Evolutionary conservation across 192 early-diverging fungal genomes (phyloP), one percentile per base, ranked within the genome.

Genomic region (Cetraspora pellucida): DNA sequence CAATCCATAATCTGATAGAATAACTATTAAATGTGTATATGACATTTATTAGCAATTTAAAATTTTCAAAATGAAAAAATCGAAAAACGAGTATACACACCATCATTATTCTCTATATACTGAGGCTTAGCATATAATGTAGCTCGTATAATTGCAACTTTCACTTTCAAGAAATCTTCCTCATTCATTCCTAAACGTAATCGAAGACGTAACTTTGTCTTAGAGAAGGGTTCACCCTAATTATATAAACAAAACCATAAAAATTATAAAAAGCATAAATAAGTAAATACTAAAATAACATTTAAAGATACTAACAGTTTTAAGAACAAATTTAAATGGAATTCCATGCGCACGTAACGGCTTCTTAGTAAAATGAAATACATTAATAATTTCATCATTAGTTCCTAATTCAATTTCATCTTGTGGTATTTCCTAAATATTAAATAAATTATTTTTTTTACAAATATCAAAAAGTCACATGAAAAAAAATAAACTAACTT

Each of bases 121-220:
- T 70, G 21, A 10, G 64, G 75, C 16, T 74, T 72, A 7, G 64
- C 52, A 10, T 52, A 55, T 25, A 21, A 11, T 23, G 59, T 57
- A 25, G 10, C 52, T n/a, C 74, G 47, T 11, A 85, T 67, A 78
- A 89, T 81, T 75, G 81, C 68, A 64, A 89, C 75, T 77, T 88
- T 93, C 65, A 91, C 83, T 72, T 90, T 91, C 0, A 79, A 85
- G 72, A 93, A 93, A 46, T 98, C 96, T 84, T 93, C 94, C 47
- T 96, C 92, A 77, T 85, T 86, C 88, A 94, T 86, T 17, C 93
- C 94, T 25, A 93, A 84, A 47, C 89, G 82, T 70, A 60, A 80
- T 69, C 88, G 89, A 70, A 98, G 84, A 10, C 96, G 87, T 70
- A 79, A 73, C 88, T 91, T 94, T 21, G 93, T 94, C 1, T 89